Base-by-base conservation (phyloP, 1,284 basidiomycete species). In the Malassezia caprae region DNA sequence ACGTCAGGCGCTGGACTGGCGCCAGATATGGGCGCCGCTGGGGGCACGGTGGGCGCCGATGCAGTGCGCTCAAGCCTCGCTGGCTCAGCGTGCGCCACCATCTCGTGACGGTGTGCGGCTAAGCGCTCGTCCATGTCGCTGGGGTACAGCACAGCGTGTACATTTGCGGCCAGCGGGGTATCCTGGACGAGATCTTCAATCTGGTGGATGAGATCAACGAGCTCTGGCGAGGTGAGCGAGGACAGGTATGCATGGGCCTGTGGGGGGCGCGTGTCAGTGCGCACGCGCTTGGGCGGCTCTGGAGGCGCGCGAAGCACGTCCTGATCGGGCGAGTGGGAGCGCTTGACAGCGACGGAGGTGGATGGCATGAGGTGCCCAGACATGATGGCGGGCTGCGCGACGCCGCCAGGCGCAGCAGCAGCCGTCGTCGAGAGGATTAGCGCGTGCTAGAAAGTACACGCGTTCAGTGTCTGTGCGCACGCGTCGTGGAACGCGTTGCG, bases 381-480 rank as follows among this genome's bases (percentile, higher is more conserved):
- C 41, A 31, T 48, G 7, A 28, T 39, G 37, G 37, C 37, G 37
- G n/a, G 37, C 19, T 11, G 17, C 46, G 46, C 46, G n/a, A 28
- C 27, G 32, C 32, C 46, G 34, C 23, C 23, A 17, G 46, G 46
- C 46, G 46, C 27, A 37, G 46, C 46, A 26, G 37, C 37, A 39
- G 19, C 37, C 37, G 37, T 19, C 37, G 37, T 39, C 19, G 19
- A 39, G 37, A 6, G 17, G 19, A 21, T 39, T 8, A 19, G 37
- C 37, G 37, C 19, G 37, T 39, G 37, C 37, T 39, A 21, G 19
- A 39, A 39, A 39, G 37, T 21, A 48, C 32, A 39, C 46, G 46
- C 46, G 32, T 39, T 31, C 32, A 17, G 47, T 55, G 47, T 49
- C 48, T 48, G 53, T 56, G 53, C 53, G 53, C 53, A 51, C 53